Conservation (phyloP, 2,329 filamentous ascomycete genomes). For the Orbilia quercus region DNA sequence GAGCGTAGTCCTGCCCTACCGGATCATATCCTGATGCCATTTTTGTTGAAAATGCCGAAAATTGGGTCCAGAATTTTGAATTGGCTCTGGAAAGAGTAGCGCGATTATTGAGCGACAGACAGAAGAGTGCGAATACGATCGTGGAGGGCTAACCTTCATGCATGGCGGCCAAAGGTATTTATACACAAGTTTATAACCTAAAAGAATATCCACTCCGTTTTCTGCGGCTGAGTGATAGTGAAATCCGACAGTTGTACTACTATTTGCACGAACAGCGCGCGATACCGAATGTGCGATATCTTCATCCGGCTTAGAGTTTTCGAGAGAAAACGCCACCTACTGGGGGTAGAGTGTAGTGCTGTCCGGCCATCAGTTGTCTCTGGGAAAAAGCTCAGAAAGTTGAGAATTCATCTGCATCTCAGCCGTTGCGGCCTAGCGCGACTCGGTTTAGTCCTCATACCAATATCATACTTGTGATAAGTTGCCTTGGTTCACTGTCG, state of each 20-base stretch:
- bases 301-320: background rate
- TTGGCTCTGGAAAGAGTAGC: no score
- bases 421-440: no score
- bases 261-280: background rate
- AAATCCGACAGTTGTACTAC: background rate
- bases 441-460: no score
- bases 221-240: conserved; percentile 11
- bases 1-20: conserved; percentile 7
- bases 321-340: conserved; percentile 4
- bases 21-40: conserved; percentile 27
- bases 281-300: conserved; percentile 17
- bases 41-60: background rate
- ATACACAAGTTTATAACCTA: conserved; percentile 3
- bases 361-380: background rate
- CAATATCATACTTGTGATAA: no score
- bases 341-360: background rate
- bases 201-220: background rate
- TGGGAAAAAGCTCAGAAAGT: background rate
- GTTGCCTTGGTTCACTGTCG: no score
- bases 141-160: background rate
- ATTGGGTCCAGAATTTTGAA: background rate
- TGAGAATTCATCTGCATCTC: conserved; percentile 1
- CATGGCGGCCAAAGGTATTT: background rate
- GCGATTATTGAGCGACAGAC: background rate
- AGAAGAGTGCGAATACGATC: background rate